Evolutionary conservation across 192 early-diverging fungal genomes (phyloP).

Genomic region (Podila clonocystis): DNA sequence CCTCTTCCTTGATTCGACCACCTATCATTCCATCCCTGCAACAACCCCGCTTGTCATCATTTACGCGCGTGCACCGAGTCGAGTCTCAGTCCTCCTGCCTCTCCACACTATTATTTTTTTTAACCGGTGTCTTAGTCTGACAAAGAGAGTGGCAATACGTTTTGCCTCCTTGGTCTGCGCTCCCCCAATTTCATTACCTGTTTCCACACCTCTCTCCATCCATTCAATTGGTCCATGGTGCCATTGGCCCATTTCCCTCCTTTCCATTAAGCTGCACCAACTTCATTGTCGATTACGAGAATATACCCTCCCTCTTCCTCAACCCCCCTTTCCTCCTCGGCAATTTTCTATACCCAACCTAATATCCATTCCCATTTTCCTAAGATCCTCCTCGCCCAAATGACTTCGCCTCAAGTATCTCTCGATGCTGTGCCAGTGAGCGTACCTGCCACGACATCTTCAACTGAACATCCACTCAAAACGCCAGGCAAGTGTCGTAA

Average conservation of each 20-base stretch:
- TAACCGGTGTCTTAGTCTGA: not conserved
- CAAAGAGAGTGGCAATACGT: not conserved
- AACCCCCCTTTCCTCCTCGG: not conserved
- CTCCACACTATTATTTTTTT: not conserved
- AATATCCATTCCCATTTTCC: not conserved
- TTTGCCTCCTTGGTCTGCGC: not conserved
- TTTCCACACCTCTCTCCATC: not conserved
- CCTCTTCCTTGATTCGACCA: not conserved
- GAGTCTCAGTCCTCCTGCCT: not conserved
- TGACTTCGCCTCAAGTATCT: not conserved
- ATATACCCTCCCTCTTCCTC: not conserved
- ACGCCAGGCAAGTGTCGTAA: not conserved
- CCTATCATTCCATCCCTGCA: not conserved
- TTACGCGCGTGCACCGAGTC: not conserved
- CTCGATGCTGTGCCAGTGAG: constrained; percentile 7
- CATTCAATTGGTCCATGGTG: not conserved
- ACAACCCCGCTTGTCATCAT: too few relatives aligned
- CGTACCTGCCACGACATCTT: too few relatives aligned
- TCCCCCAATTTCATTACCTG: not conserved
- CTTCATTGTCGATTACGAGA: not conserved
- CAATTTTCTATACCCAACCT: not conserved
- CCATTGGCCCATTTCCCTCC: not conserved
- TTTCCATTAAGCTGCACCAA: not conserved
- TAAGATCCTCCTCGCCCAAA: not conserved
- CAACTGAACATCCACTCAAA: not conserved